Percentiles rank a stretch among this genome's conserved stretches.
Evolutionary conservation across 352 stramenopile species (phyloP).

Genomic region (Plasmopara muralis): DNA sequence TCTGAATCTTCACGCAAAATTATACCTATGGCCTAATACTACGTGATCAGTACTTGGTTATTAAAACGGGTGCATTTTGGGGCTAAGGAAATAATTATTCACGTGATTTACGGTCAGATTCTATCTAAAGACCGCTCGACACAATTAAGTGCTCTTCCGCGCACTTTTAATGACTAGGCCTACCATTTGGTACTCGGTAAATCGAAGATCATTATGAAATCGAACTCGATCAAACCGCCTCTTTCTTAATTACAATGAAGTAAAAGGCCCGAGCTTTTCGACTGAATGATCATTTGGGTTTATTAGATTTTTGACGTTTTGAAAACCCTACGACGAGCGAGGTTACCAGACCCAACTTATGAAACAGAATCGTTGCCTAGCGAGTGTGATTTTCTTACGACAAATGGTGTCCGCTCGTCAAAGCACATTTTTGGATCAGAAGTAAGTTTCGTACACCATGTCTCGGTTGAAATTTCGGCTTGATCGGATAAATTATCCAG

Average conservation of each 20-base stretch:
- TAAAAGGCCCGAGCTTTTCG: neutral
- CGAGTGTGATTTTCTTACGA: neutral
- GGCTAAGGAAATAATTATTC: neutral
- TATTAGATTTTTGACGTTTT: neutral
- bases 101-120: neutral
- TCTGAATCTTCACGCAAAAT: neutral
- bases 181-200: slow-evolving; percentile 1
- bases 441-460: neutral
- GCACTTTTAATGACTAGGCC: neutral
- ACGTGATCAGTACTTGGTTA: too few relatives aligned
- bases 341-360: neutral
- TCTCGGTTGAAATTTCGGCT: neutral
- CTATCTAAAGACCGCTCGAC: neutral
- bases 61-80: neutral
- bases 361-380: neutral
- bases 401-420: neutral
- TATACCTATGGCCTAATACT: neutral
- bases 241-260: neutral
- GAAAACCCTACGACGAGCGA: neutral
- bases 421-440: neutral
- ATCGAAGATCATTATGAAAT: neutral
- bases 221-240: neutral
- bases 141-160: neutral
- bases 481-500: neutral
- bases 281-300: neutral